Conservation (phyloP, 2,329 filamentous ascomycete species). For the Iodosphaeria phyllophila region DNA sequence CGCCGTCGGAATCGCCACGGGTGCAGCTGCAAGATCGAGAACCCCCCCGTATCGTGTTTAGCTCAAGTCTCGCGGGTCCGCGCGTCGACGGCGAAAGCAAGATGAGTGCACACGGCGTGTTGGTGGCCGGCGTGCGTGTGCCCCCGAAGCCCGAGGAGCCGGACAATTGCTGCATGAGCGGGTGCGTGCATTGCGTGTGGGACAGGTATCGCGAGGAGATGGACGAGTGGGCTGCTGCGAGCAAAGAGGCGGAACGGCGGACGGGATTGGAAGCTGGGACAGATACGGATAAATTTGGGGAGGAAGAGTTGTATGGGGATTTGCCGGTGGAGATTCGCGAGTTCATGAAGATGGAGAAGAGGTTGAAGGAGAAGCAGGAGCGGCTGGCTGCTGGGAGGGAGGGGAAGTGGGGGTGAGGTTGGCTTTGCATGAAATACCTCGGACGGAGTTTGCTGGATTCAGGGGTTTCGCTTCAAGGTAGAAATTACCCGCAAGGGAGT, state of each 20-base stretch:
- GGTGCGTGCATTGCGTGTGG: conserved; percentile 96
- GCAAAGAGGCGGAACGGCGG: conserved; percentile 41
- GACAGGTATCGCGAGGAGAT: conserved; percentile 80
- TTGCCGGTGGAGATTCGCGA: conserved; percentile 87
- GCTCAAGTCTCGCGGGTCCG: conserved; percentile 58
- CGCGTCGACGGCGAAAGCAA: conserved; percentile 46
- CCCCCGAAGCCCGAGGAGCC: conserved; percentile 77
- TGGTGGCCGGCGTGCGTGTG: conserved; percentile 62
- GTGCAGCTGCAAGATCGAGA: too few species aligned
- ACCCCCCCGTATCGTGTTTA: conserved; percentile 57
- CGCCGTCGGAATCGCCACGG: conserved; percentile 22
- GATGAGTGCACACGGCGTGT: conserved; percentile 37
- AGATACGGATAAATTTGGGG: conserved; percentile 33
- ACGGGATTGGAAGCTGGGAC: too few species aligned
- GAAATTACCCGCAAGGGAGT: too few species aligned
- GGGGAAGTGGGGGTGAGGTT: too few species aligned
- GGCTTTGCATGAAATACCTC: too few species aligned
- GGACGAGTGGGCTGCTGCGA: conserved; percentile 64
- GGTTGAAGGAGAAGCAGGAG: conserved; percentile 55
- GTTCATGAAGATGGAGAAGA: conserved; percentile 96
- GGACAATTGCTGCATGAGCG: conserved; percentile 98
- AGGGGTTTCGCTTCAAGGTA: too few species aligned
- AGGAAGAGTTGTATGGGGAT: conserved; percentile 54
- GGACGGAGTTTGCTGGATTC: too few species aligned
- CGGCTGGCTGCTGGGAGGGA: too few species aligned